Base-by-base conservation (phyloP, 345 rosid species). In the Acer campestre region DNA sequence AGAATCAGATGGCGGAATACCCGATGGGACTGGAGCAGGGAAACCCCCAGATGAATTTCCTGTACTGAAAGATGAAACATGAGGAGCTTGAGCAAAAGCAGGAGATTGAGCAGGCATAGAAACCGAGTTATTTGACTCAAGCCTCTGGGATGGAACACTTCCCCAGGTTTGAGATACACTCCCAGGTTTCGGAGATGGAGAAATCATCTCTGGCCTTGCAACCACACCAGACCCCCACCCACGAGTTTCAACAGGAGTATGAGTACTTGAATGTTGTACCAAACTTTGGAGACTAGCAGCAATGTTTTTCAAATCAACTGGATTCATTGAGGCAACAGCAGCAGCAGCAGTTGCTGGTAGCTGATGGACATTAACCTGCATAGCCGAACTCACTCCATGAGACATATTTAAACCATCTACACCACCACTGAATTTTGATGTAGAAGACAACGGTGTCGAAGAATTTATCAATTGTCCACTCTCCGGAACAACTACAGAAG, bases 161-260 rank as follows among this genome's bases (percentile, higher is more conserved):
- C 87, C 90, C 94, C 92, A 89, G 61, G 78, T 78, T 68, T 87
- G 92, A 74, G 80, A 82, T 77, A 80, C 90, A 66, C 80, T 70
- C 46, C 71, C 82, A 46, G 88, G 84, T 71, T 84, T 59, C 13
- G 86, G 80, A 56, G 87, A 70, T 17, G 85, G 68, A 75, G 77
- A 71, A 42, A 27, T 70, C 16, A 74, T 76, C 75, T 86, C 91
- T 27, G 88, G 81, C 80, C 85, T 81, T 61, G 85, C 69, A 80
- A 81, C 80, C 46, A 88, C 71, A 75, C 83, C 85, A 38, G 87
- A 70, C 31, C 75, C 85, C 87, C 84, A 83, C 70, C 88, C 85
- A n/a, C 80, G 90, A 56, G 80, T 53, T 44, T 80, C 87, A 16
- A 55, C 80, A 53, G 82, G 80, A 62, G 83, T 68, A 53, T 83